phyloP scores from a whole-genome alignment of 129 eudicot genomes.

The Flaveria brownii region DNA sequence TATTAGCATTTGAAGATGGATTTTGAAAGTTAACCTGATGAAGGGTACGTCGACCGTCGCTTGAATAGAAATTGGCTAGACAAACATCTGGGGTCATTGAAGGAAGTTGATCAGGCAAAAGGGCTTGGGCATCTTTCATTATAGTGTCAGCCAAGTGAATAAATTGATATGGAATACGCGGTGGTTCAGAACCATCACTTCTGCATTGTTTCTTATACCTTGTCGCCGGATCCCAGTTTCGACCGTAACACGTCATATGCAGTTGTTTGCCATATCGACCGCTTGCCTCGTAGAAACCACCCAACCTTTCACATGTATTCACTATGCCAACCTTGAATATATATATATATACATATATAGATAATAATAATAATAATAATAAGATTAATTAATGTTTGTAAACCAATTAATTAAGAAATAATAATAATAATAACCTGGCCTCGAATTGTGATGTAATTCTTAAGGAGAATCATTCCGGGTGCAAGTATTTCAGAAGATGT shows the following conservation, averaged over 20 bases:
- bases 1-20: too few relatives aligned
- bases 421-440: slow-evolving; percentile 41
- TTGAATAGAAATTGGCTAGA: slow-evolving; percentile 53
- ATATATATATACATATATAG: too few relatives aligned
- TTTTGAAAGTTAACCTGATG: slow-evolving; percentile 49
- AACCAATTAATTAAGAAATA: background rate
- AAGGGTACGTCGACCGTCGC: slow-evolving; percentile 50
- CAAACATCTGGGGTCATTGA: slow-evolving; percentile 55
- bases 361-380: too few relatives aligned
- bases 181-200: slow-evolving; percentile 42
- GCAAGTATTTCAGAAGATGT: slow-evolving; percentile 23
- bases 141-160: slow-evolving; percentile 29
- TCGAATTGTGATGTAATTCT: slow-evolving; percentile 32
- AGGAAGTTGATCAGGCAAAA: slow-evolving; percentile 41
- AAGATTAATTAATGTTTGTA: background rate
- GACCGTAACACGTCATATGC: slow-evolving; percentile 61
- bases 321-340: slow-evolving; percentile 37
- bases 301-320: slow-evolving; percentile 46
- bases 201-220: slow-evolving; percentile 23
- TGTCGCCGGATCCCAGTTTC: slow-evolving; percentile 56
- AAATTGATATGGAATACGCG: slow-evolving; percentile 41
- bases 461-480: slow-evolving; percentile 63
- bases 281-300: slow-evolving; percentile 53
- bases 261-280: slow-evolving; percentile 50
- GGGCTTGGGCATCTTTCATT: slow-evolving; percentile 38